Percentiles rank a stretch among this genome's conserved stretches.
phyloP scores from a whole-genome alignment of 768 basidiomycete species.

The Amanita molliuscula region DNA sequence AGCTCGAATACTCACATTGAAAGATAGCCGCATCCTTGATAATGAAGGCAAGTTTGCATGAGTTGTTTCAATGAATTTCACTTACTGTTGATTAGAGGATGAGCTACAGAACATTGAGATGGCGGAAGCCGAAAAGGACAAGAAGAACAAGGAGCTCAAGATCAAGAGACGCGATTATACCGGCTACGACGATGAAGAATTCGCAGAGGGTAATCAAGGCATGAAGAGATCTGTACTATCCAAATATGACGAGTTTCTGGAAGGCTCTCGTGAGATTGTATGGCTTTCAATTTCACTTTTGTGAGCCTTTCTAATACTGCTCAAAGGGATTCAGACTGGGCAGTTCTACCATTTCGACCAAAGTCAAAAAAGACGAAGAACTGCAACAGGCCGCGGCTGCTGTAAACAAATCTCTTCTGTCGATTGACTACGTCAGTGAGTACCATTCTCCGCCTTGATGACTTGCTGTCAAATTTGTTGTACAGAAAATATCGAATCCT shows the following conservation, averaged over 20 bases:
- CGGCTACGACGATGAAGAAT: conserved; percentile 96
- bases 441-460: conserved; percentile 8
- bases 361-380: conserved; percentile 31
- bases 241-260: conserved; percentile 90
- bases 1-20: conserved; percentile 90
- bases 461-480: conserved; percentile 8
- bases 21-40: conserved; percentile 91
- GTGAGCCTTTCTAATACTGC: conserved; percentile 4
- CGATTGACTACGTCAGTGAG: conserved; percentile 87
- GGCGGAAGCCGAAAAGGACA: conserved; percentile 76
- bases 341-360: conserved; percentile 33
- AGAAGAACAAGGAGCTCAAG: conserved; percentile 76
- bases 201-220: conserved; percentile 62
- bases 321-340: conserved; percentile 83
- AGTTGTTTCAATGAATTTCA: background rate
- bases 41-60: conserved; percentile 61
- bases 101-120: conserved; percentile 94
- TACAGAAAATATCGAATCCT: conserved; percentile 72
- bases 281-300: conserved; percentile 11
- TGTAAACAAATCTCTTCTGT: conserved; percentile 72
- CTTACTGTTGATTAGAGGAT: conserved; percentile 57
- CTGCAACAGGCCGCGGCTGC: conserved; percentile 43
- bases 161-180: conserved; percentile 87
- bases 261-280: conserved; percentile 63
- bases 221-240: conserved; percentile 75